Conservation (phyloP, 225 moss, liverwort and hornwort genomes). For the Pseudoscleropodium purum region DNA sequence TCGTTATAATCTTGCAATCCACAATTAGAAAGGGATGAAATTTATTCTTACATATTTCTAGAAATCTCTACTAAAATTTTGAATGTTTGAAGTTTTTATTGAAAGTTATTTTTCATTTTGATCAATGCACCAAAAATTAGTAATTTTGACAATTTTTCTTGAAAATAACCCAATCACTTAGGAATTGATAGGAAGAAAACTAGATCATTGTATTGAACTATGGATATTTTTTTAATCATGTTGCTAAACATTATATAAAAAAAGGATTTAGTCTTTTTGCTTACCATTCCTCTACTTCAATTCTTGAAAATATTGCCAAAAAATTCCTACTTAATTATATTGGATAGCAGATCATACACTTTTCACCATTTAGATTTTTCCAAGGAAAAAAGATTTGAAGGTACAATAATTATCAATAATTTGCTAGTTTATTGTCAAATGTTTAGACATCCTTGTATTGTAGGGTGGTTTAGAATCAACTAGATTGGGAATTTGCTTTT, state of each 20-base stretch:
- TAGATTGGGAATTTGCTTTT: not conserved
- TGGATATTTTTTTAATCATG: not conserved
- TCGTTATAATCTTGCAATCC: not conserved
- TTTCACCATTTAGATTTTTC: rapidly evolving
- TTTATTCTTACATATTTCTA: no score
- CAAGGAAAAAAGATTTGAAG: no score
- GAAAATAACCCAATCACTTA: not conserved
- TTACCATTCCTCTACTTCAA: not conserved
- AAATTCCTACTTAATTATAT: not conserved
- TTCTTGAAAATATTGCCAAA: not conserved
- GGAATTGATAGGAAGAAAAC: not conserved
- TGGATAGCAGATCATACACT: not conserved
- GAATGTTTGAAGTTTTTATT: not conserved
- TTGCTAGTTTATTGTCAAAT: not conserved
- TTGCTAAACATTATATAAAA: not conserved
- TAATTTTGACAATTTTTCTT: not conserved
- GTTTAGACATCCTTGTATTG: not conserved
- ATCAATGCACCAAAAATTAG: rapidly evolving
- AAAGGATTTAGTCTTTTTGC: no score
- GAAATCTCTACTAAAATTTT: no score
- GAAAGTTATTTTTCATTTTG: not conserved
- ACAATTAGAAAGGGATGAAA: not conserved
- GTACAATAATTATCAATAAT: not conserved
- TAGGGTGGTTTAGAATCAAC: rapidly evolving
- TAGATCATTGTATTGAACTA: not conserved